These are phyloP conservation scores for Allantophomopsis lycopodina DNA, from an alignment of 2,329 filamentous ascomycete species.

Conservation along the genomic window DNA sequence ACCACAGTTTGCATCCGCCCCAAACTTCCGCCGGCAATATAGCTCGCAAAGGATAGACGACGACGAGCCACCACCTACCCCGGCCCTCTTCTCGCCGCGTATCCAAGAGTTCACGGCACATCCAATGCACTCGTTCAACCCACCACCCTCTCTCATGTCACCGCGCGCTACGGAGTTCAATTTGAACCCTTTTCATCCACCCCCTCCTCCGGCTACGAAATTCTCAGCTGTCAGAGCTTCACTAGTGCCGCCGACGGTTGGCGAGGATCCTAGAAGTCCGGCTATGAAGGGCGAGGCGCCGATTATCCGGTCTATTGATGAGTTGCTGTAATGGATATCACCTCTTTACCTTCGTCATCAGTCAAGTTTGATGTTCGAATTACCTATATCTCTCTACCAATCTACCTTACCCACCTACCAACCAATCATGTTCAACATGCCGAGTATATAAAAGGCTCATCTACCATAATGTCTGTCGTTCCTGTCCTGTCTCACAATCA, in stretches of 20 bases:
- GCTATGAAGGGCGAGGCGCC: conserved; percentile 61
- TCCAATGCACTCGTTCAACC: conserved; percentile 12
- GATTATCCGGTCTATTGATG: conserved; percentile 66
- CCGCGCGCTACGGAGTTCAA: conserved; percentile 63
- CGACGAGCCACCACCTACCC: background rate
- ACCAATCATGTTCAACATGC: no score
- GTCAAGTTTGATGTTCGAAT: background rate
- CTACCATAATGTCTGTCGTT: no score
- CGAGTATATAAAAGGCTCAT: no score
- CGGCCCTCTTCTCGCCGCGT: conserved; percentile 4
- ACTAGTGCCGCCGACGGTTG: conserved; percentile 17
- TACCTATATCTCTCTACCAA: no score
- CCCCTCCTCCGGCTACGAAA: conserved; percentile 26
- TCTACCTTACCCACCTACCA: no score
- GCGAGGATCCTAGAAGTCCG: conserved; percentile 58
- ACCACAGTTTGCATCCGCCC: no score
- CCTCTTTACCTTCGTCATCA: background rate
- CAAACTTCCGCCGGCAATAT: no score
- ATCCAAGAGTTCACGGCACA: conserved; percentile 17
- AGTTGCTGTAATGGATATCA: conserved; percentile 43
- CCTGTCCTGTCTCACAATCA: no score
- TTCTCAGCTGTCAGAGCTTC: conserved; percentile 37
- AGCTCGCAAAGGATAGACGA: no score
- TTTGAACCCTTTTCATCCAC: conserved; percentile 45
- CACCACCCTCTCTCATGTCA: conserved; percentile 33